Percentiles rank a stretch among this genome's conserved stretches.
These are phyloP conservation scores for Lentinula sp. DNA, from an alignment of 768 basidiomycete genomes.

Conservation along the genomic window DNA sequence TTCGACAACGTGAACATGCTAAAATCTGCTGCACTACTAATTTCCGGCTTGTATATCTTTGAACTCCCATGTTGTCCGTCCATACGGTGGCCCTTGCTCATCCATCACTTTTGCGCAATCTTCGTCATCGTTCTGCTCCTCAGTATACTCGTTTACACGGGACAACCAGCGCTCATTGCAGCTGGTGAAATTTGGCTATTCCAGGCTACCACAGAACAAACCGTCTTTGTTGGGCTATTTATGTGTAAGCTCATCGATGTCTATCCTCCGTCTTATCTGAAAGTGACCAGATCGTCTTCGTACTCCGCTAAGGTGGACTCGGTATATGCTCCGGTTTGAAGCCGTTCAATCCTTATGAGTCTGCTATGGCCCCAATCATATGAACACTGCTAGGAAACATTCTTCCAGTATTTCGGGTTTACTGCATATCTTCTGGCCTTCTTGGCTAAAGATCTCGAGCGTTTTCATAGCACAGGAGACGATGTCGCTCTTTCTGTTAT, in stretches of 20 bases:
- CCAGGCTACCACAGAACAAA: slow-evolving; percentile 1
- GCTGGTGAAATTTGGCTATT: slow-evolving; percentile 1
- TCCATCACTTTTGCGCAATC: slow-evolving; percentile 1
- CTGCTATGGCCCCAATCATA: too few relatives aligned
- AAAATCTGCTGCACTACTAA: neutral
- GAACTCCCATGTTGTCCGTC: neutral
- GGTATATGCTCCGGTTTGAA: neutral
- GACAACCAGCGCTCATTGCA: neutral
- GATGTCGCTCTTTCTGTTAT: neutral
- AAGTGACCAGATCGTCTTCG: neutral
- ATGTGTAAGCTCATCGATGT: neutral
- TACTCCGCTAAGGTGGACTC: neutral
- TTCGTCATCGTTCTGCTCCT: neutral
- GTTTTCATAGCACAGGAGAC: neutral
- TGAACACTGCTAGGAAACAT: neutral
- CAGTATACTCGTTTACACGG: neutral
- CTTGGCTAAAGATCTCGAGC: neutral
- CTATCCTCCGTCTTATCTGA: neutral
- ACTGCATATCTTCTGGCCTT: neutral
- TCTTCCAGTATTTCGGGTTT: neutral
- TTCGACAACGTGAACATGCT: neutral
- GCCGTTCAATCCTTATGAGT: neutral
- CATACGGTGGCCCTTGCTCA: neutral
- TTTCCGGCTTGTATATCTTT: neutral
- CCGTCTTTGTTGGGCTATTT: neutral